Evolutionary conservation across 2,329 filamentous ascomycete genomes (phyloP), one percentile per base, ranked within the genome.

Genomic region (Trichoderma endophyticum): DNA sequence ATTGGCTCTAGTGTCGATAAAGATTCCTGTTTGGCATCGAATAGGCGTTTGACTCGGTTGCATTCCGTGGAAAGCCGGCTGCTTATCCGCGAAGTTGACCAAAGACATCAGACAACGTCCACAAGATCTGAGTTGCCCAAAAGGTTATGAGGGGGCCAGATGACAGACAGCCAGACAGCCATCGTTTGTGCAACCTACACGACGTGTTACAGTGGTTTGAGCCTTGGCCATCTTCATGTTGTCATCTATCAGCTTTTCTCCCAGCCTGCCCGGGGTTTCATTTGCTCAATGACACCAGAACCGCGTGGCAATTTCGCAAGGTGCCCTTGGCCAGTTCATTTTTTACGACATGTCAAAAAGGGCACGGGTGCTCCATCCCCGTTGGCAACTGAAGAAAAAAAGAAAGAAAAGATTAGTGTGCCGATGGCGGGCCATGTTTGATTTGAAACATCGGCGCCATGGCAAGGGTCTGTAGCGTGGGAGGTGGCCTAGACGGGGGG

Each of bases 361-460:
- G 14, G 48, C 6, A 54, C 48, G n/a, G 11, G n/a, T 24, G 48
- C 48, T 51, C 48, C 48, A 21, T 51, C 12, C n/a, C 48, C 15
- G 36, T 3, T 43, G n/a, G 48, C n/a, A 63, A 14, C 21, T 28
- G 30, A 62, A 24, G 30, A 15, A 62, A 24, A 24, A n/a, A 39
- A 43, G n/a, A 39, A 59, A 32, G 39, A 60, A 68, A 32, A 32
- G 36, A 43, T 69, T 69, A 69, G 66, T 61, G 66, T 56, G 56
- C 56, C 66, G 66, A 61, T 51, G 66, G 66, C 56, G 66, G 65
- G 65, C 65, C 66, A 48, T 60, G 66, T 34, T 60, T 43, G 66
- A 48, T 61, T 51, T 69, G 66, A 69, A 69, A 69, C 66, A 61
- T 69, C 66, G 66, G 66, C 66, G 66, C 66, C 18, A 69, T 61